A percentile compares a stretch with the other conserved stretches of the same genome.
Evolutionary conservation across 2,329 filamentous ascomycete genomes (phyloP).

Genomic region (Huntiella decipiens): DNA sequence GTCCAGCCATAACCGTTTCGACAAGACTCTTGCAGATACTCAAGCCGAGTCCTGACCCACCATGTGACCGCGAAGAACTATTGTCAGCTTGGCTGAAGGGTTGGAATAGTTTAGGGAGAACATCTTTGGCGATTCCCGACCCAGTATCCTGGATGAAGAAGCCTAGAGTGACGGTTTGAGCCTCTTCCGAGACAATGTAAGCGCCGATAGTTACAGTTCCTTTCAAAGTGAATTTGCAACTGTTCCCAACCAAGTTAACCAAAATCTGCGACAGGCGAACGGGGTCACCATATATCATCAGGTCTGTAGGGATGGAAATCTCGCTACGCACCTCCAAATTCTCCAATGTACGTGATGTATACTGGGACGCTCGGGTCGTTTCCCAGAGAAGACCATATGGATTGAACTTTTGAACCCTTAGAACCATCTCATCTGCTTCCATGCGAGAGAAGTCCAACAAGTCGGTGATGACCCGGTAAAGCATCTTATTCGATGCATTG

Average conservation of each 20-base stretch:
- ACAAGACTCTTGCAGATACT: conserved; percentile 92
- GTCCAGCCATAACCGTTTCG: conserved; percentile 77
- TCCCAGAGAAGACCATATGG: conserved; percentile 48
- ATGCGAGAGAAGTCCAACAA: conserved; percentile 92
- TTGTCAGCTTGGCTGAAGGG: conserved; percentile 87
- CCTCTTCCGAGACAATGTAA: conserved; percentile 49
- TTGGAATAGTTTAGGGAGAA: conserved; percentile 70
- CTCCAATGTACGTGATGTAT: conserved; percentile 44
- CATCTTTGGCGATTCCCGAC: conserved; percentile 71
- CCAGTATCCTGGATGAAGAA: conserved; percentile 82
- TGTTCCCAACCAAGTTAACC: conserved; percentile 79
- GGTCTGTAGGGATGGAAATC: conserved; percentile 56
- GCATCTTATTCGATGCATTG: conserved; percentile 63
- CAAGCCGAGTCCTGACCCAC: conserved; percentile 74
- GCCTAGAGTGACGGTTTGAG: conserved; percentile 52
- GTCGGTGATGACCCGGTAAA: conserved; percentile 88
- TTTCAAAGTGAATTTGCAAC: conserved; percentile 79
- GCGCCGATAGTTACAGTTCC: conserved; percentile 74
- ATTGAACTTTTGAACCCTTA: conserved; percentile 53
- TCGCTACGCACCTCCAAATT: conserved; percentile 47
- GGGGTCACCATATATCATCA: conserved; percentile 42
- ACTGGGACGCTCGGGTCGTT: conserved; percentile 45
- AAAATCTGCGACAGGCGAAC: conserved; percentile 49
- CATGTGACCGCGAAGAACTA: conserved; percentile 77
- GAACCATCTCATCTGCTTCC: conserved; percentile 72